Evolutionary conservation across 2,329 filamentous ascomycete genomes (phyloP).

Genomic region (Calonectria leucothoes): DNA sequence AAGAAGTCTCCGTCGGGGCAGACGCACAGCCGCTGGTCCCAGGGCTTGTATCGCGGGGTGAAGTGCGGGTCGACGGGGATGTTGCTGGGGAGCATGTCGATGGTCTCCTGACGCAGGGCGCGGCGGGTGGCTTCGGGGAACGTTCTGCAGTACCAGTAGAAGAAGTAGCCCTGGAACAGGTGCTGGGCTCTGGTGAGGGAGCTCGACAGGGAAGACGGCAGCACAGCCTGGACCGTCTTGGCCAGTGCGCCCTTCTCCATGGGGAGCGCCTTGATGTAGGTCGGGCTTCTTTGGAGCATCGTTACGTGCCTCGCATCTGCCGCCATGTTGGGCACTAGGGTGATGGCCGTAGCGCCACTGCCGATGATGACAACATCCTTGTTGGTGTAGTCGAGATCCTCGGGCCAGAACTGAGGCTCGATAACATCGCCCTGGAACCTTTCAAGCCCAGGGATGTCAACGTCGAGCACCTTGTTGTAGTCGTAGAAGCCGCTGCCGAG

Average conservation of each 20-base stretch:
- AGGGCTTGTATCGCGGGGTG: conserved; percentile 64
- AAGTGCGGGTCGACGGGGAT: conserved; percentile 64
- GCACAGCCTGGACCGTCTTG: not conserved
- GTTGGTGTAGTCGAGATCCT: conserved; percentile 70
- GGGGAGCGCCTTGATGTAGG: conserved; percentile 57
- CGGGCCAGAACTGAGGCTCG: conserved; percentile 80
- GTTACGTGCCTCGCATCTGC: conserved; percentile 70
- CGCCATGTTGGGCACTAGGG: conserved; percentile 70
- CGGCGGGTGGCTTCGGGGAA: not conserved
- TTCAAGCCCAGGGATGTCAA: conserved; percentile 55
- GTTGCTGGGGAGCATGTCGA: conserved; percentile 56
- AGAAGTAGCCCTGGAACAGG: not conserved
- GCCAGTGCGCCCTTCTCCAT: not conserved
- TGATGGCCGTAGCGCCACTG: conserved; percentile 75
- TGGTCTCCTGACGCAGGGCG: not conserved
- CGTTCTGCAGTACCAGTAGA: not conserved
- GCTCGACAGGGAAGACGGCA: not conserved
- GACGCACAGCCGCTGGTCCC: conserved; percentile 77
- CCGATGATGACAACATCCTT: conserved; percentile 76
- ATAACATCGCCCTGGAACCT: conserved; percentile 56
- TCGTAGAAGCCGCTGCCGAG: not conserved
- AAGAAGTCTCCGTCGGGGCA: conserved; percentile 59
- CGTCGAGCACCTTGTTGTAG: conserved; percentile 64
- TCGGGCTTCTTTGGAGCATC: conserved; percentile 76
- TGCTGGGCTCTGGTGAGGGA: not conserved